phyloP scores from a whole-genome alignment of 805 yeast species.

The Yarrowia porcina region DNA sequence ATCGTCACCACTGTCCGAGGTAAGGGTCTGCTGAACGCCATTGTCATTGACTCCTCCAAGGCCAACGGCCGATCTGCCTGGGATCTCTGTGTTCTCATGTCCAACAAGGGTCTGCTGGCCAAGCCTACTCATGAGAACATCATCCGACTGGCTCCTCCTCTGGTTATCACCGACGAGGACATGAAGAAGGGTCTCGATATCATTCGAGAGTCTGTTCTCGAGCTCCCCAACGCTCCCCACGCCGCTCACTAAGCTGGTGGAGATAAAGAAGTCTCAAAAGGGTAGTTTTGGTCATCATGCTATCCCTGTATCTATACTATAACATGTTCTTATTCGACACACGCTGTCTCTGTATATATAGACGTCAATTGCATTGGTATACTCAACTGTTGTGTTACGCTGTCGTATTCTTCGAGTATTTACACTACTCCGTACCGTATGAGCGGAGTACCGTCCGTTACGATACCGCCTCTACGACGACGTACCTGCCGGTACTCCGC shows the following conservation, averaged over 20 bases:
- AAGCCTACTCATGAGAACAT: slow-evolving; percentile 96
- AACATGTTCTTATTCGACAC: too few species aligned
- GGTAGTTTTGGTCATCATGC: too few species aligned
- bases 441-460: too few species aligned
- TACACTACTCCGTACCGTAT: too few species aligned
- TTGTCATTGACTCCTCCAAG: slow-evolving; percentile 80
- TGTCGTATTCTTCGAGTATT: too few species aligned
- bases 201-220: slow-evolving; percentile 57
- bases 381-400: too few species aligned
- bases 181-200: slow-evolving; percentile 74
- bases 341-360: too few species aligned
- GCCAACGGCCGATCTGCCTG: slow-evolving; percentile 91
- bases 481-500: too few species aligned
- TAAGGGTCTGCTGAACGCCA: slow-evolving; percentile 81
- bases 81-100: slow-evolving; percentile 91
- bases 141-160: slow-evolving; percentile 93
- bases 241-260: slow-evolving; percentile 27
- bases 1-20: slow-evolving; percentile 67
- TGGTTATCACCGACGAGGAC: slow-evolving; percentile 86
- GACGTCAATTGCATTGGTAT: too few species aligned
- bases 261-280: too few species aligned
- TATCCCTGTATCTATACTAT: too few species aligned
- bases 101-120: slow-evolving; percentile 83
- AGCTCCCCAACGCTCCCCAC: slow-evolving; percentile 38
- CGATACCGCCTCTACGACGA: too few species aligned